Evolutionary conservation across 2,329 filamentous ascomycete genomes (phyloP), one percentile per base, ranked within the genome.

Genomic region (Cercospora sp.): DNA sequence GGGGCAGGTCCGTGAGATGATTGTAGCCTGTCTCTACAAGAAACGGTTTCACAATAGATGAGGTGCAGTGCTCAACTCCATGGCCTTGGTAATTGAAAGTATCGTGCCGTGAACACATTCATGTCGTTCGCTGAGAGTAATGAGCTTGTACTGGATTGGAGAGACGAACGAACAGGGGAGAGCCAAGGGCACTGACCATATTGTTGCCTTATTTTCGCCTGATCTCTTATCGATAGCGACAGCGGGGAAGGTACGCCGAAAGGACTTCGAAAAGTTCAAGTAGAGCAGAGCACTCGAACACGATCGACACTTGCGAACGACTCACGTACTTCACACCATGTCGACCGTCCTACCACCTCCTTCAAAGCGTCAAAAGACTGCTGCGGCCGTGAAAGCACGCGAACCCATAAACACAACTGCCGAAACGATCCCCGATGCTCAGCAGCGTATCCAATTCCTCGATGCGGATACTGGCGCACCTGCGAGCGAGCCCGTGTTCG

Each of bases 331-430:
- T 6, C 12, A 4, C 64, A 76, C 39, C 13, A 96, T 96, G 93
- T 88, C 93, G 73, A 96, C 93, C 5, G 81, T 94, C 59, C 79
- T 90, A 5, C 93, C 93, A n/a, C 93, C 92, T 58, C 92, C 92
- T 4, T 94, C 90, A 63, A 98, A 97, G 81, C 88, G 93, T 70
- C 93, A 97, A 78, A 91, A 90, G 80, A 88, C 90, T 60, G 92
- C 92, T 73, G 86, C 86, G 23, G 85, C 90, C 48, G 91, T 92
- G 73, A 88, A 88, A 75, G 87, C 91, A 7, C 86, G 89, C 72
- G 83, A 88, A 58, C 93, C 96, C 77, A 90, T 95, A 77, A 89
- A 94, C 81, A 86, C 94, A 62, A 65, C 66, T 83, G 86, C 51
- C 83, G 89, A 61, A 55, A 79, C 79, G 23, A 86, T 91, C 60